Evolutionary conservation across 345 rosid genomes (phyloP), one percentile per base, ranked within the genome.

Genomic region (Eucalyptus erythrocorys): DNA sequence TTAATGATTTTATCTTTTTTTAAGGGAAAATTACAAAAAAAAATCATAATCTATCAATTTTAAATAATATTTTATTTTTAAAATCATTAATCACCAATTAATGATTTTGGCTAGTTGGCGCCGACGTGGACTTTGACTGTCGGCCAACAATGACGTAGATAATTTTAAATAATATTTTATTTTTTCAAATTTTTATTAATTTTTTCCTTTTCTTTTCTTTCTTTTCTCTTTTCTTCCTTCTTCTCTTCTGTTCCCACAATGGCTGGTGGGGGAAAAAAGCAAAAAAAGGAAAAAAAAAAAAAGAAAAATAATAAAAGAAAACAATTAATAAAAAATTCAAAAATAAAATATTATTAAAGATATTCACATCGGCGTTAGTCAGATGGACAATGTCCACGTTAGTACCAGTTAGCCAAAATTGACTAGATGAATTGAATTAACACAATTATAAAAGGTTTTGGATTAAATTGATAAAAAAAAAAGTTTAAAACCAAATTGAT

Each of bases 281-380:
- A 50, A 50, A 50, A 50, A 15, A 2, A 17, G 22, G 8, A 51
- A 51, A 4, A 51, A 51, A 51, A 7, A 2, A 51, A 51, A 19
- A 51, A 3, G 1, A 3, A 10, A 16, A 16, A 11, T n/a, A 0
- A 4, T 2, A 50, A 19, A 17, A 16, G 1, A 50, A 50, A 50
- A 17, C 17, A 51, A 4, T 51, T 51, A 51, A 51, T 7, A 3
- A 51, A 50, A 51, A 50, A 3, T 50, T 50, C 22, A 1, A 17
- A 50, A 50, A 17, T 17, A 49, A 16, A 49, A 49, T 16, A 49
- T 49, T 49, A 49, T 49, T 49, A 49, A 49, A 49, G 6, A 49
- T 48, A 1, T 15, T 6, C 0, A 48, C 16, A 0, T 13, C 2
- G 1, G 0, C 13, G 48, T 47, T 13, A 3, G 3, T 47, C 1